Conservation (phyloP, 73 alveolate genomes). For the Symbiodinium pilosum region DNA sequence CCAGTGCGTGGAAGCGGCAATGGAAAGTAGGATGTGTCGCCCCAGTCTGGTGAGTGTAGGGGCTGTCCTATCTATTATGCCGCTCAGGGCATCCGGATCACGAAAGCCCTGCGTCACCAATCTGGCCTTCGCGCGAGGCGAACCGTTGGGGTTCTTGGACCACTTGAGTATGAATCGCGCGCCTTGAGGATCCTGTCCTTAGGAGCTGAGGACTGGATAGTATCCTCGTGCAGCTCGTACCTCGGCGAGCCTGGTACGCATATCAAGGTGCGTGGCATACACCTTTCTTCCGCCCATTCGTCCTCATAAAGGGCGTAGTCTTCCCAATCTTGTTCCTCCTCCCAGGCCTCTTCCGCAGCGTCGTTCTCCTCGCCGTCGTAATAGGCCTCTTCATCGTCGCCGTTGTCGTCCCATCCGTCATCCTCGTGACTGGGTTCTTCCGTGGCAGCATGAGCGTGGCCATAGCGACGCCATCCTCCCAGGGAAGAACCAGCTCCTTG, state of each 20-base stretch:
- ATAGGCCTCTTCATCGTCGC: neutral
- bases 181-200: neutral
- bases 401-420: neutral
- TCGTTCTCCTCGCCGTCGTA: neutral
- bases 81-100: neutral
- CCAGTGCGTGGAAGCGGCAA: neutral
- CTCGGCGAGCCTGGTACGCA: neutral
- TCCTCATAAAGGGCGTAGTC: neutral
- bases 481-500: neutral
- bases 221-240: neutral
- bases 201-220: neutral
- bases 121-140: neutral
- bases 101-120: neutral
- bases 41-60: neutral
- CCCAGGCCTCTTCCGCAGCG: neutral
- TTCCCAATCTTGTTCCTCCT: too few relatives aligned
- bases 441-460: neutral
- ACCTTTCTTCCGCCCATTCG: neutral
- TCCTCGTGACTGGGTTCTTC: neutral
- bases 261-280: neutral
- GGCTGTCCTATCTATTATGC: neutral
- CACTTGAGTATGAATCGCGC: conserved; percentile 8
- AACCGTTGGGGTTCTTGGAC: neutral
- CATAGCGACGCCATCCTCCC: neutral
- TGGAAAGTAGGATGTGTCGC: neutral